Evolutionary conservation across 352 stramenopile species (phyloP).

Genomic region (Phytophthora pluvialis): DNA sequence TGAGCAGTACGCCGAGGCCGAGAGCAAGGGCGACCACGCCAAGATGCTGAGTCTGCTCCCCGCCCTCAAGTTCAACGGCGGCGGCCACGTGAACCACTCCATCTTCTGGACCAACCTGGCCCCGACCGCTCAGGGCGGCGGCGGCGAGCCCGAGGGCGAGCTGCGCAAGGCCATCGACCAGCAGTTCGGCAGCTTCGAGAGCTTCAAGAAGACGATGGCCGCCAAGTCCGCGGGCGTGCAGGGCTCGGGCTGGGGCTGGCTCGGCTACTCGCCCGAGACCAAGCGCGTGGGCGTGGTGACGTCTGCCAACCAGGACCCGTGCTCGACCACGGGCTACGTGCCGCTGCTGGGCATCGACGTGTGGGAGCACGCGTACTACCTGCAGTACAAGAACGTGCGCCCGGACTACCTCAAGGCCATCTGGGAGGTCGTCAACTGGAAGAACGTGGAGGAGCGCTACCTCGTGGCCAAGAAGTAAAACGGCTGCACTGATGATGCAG

Average conservation of each 20-base stretch:
- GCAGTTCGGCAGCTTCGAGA: slow-evolving; percentile 94
- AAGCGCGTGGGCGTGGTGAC: slow-evolving; percentile 91
- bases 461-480: slow-evolving; percentile 73
- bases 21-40: slow-evolving; percentile 88
- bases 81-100: slow-evolving; percentile 98
- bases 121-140: slow-evolving; percentile 74
- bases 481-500: background rate
- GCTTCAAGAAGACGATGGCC: slow-evolving; percentile 91
- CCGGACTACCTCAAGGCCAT: slow-evolving; percentile 97
- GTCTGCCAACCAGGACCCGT: slow-evolving; percentile 95
- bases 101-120: slow-evolving; percentile 99
- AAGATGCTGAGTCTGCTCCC: slow-evolving; percentile 92
- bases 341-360: slow-evolving; percentile 98
- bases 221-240: slow-evolving; percentile 94
- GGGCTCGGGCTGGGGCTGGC: slow-evolving; percentile 98
- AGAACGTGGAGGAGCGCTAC: slow-evolving; percentile 88
- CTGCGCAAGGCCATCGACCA: slow-evolving; percentile 91
- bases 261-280: slow-evolving; percentile 92
- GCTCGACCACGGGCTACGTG: slow-evolving; percentile 95
- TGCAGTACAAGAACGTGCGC: slow-evolving; percentile 97
- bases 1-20: slow-evolving; percentile 94
- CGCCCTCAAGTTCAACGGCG: slow-evolving; percentile 98
- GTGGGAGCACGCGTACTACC: slow-evolving; percentile 97
- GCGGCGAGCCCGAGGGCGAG: slow-evolving; percentile 80
- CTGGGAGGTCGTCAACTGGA: slow-evolving; percentile 98